Conservation (phyloP, 2,329 filamentous ascomycete species). For the Alternaria hordeiaustralica region DNA sequence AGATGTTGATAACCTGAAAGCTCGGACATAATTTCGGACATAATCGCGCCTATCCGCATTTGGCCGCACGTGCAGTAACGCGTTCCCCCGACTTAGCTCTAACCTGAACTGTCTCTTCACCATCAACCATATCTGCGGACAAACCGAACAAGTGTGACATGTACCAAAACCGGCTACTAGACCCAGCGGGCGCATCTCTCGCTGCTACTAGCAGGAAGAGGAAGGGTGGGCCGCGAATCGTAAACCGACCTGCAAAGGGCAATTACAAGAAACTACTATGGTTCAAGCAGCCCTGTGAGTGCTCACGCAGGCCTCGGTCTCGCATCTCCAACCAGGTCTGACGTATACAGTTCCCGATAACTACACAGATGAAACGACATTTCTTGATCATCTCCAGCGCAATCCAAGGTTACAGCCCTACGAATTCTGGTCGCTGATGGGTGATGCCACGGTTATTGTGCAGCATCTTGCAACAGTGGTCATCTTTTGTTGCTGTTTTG, state of each 20-base stretch:
- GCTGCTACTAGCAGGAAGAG: slow-evolving; percentile 47
- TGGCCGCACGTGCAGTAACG: neutral
- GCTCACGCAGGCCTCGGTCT: neutral
- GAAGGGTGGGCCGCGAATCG: slow-evolving; percentile 64
- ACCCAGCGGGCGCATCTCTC: slow-evolving; percentile 19
- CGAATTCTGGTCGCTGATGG: slow-evolving; percentile 96
- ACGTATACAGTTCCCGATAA: slow-evolving; percentile 82
- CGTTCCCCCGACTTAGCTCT: neutral
- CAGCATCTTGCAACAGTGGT: slow-evolving; percentile 95
- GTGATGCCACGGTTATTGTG: slow-evolving; percentile 93
- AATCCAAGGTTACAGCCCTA: slow-evolving; percentile 94
- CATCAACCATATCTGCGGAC: neutral
- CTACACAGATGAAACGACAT: slow-evolving; percentile 96
- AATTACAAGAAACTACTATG: slow-evolving; percentile 96
- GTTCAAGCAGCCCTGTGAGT: slow-evolving; percentile 92
- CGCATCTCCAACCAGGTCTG: neutral
- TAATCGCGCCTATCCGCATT: neutral
- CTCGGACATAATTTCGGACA: slow-evolving; percentile 2
- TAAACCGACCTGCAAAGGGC: slow-evolving; percentile 72
- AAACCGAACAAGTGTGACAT: slow-evolving; percentile 3
- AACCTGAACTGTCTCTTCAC: neutral
- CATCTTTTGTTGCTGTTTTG: slow-evolving; percentile 93
- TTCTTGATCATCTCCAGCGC: slow-evolving; percentile 92
- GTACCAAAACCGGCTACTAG: slow-evolving; percentile 20
- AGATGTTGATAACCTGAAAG: neutral